These are phyloP conservation scores for Xylaria arbuscula DNA, from an alignment of 2,329 filamentous ascomycete genomes.

Conservation along the genomic window DNA sequence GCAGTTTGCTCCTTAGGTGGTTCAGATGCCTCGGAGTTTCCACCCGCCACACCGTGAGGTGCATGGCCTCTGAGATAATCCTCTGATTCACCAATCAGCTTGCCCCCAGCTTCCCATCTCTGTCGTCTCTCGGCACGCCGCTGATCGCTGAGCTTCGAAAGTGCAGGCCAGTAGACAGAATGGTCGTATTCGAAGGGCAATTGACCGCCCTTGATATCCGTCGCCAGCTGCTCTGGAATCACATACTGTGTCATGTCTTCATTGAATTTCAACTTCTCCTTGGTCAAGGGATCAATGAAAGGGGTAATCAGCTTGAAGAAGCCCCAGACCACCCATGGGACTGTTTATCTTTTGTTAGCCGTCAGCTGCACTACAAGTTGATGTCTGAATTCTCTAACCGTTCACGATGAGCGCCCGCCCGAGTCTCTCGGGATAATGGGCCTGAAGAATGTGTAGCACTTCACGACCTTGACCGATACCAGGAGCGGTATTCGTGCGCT, in stretches of 20 bases:
- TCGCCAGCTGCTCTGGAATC: slow-evolving; percentile 84
- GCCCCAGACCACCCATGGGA: slow-evolving; percentile 89
- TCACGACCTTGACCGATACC: slow-evolving; percentile 80
- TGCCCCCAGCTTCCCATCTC: slow-evolving; percentile 84
- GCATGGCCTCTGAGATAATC: slow-evolving; percentile 78
- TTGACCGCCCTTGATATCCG: slow-evolving; percentile 76
- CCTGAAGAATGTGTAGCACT: slow-evolving; percentile 91
- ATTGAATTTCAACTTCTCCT: slow-evolving; percentile 97
- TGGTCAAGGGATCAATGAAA: slow-evolving; percentile 94
- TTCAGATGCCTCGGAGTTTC: slow-evolving; percentile 20
- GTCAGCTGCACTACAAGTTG: background rate
- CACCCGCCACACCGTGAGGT: slow-evolving; percentile 39
- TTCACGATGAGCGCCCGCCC: slow-evolving; percentile 92
- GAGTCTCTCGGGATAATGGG: slow-evolving; percentile 92
- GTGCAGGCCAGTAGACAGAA: slow-evolving; percentile 85
- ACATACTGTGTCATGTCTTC: slow-evolving; percentile 88
- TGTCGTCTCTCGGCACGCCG: slow-evolving; percentile 70
- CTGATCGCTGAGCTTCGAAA: slow-evolving; percentile 76
- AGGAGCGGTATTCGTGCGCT: slow-evolving; percentile 75
- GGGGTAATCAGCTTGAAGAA: slow-evolving; percentile 98
- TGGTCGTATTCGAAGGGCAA: slow-evolving; percentile 95
- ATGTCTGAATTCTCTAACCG: slow-evolving; percentile 61
- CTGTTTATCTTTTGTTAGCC: slow-evolving; percentile 56
- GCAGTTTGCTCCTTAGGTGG: slow-evolving; percentile 7
- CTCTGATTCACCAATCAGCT: slow-evolving; percentile 86